Conservation (phyloP, 2,329 filamentous ascomycete species). For the Diaporthe sp. region DNA sequence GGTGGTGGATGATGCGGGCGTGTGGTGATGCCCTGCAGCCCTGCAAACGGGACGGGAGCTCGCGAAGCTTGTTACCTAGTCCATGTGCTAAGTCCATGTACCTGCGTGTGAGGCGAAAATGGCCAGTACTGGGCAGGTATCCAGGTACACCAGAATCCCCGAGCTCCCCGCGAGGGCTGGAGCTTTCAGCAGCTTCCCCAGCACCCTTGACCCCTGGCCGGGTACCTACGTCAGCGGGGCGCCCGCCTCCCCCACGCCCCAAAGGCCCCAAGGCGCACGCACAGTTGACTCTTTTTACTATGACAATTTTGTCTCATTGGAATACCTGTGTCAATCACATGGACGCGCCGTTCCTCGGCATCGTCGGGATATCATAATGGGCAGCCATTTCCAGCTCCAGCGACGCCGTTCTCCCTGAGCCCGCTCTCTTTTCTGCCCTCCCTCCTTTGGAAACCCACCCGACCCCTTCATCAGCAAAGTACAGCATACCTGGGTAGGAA, state of each 20-base stretch:
- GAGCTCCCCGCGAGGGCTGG: background rate
- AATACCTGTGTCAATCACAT: slow-evolving; percentile 25
- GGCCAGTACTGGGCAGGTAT: background rate
- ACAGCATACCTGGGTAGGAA: background rate
- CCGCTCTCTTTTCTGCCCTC: slow-evolving; percentile 5
- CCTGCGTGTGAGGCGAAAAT: too few relatives aligned
- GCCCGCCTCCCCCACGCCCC: too few relatives aligned
- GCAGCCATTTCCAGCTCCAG: slow-evolving; percentile 28
- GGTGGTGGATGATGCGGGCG: slow-evolving; percentile 34
- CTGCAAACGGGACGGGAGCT: slow-evolving; percentile 1
- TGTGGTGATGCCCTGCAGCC: slow-evolving; percentile 4
- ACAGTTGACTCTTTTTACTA: background rate
- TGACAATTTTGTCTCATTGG: slow-evolving; percentile 29
- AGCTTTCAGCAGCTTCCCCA: background rate
- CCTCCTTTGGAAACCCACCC: background rate
- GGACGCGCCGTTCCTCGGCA: slow-evolving; percentile 39
- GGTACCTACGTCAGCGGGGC: slow-evolving; percentile 28
- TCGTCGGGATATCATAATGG: slow-evolving; percentile 40
- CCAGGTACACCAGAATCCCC: background rate
- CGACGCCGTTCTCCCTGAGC: slow-evolving; percentile 28
- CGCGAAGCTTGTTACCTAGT: background rate
- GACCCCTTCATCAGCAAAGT: background rate
- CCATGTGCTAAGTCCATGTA: background rate
- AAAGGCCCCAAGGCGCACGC: background rate
- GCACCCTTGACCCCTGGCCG: slow-evolving; percentile 20